These are phyloP conservation scores for Prunella vulgaris DNA, from an alignment of 257 asterid genomes.

Conservation along the genomic window DNA sequence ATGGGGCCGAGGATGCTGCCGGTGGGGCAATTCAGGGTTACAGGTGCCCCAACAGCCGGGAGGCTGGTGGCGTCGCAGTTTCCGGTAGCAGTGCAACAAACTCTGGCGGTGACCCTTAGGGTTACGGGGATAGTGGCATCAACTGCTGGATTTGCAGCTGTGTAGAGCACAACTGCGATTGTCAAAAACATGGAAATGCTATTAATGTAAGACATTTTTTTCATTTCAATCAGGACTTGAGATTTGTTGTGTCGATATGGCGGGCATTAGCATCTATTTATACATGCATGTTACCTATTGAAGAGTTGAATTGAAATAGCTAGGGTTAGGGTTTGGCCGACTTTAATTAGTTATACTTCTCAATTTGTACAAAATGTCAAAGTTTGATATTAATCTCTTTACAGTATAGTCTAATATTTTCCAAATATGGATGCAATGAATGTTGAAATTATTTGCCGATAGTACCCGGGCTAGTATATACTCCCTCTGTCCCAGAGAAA, in stretches of 20 bases:
- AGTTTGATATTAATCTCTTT: neutral
- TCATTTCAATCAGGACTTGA: too few relatives aligned
- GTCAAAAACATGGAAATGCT: neutral
- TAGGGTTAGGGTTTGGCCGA: neutral
- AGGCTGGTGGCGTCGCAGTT: neutral
- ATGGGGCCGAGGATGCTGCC: neutral
- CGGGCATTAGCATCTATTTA: neutral
- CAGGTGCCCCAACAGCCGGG: neutral
- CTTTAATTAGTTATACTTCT: neutral
- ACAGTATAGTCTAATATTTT: too few relatives aligned
- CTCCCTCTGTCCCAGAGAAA: too few relatives aligned
- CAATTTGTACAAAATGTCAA: too few relatives aligned
- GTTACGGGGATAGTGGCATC: too few relatives aligned
- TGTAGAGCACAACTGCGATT: neutral
- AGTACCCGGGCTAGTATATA: too few relatives aligned
- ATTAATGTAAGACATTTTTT: neutral
- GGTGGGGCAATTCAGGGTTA: neutral
- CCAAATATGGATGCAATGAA: too few relatives aligned
- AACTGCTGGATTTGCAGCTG: neutral
- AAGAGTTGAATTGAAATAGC: too few relatives aligned
- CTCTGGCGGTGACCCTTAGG: neutral
- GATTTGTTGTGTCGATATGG: neutral
- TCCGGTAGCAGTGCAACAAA: neutral
- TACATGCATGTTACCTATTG: neutral
- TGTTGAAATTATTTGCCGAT: too few relatives aligned